phyloP scores from a whole-genome alignment of 257 asterid genomes.

The Leonotis leonurus region DNA sequence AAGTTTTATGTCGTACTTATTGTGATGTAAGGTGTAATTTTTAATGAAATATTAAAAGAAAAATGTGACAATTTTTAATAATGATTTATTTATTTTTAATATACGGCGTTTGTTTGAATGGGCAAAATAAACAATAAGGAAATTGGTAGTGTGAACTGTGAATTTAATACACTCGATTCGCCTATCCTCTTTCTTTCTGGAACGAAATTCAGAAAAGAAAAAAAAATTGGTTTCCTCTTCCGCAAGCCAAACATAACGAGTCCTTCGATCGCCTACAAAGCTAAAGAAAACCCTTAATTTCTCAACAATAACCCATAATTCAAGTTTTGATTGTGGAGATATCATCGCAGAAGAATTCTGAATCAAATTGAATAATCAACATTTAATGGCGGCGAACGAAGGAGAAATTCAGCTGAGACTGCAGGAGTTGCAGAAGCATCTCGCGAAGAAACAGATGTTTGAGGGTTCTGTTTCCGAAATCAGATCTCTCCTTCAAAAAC shows the following conservation, averaged over 20 bases:
- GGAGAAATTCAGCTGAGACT: constrained; percentile 49
- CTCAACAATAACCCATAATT: constrained; percentile 2
- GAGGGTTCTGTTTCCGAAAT: constrained; percentile 69
- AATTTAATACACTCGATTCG: too few relatives aligned
- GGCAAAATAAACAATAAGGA: too few relatives aligned
- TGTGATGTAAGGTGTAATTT: too few relatives aligned
- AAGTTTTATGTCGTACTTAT: too few relatives aligned
- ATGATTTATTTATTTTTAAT: too few relatives aligned
- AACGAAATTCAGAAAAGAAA: neutral
- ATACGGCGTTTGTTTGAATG: too few relatives aligned
- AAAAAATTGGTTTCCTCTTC: constrained; percentile 31
- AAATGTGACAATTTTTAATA: too few relatives aligned
- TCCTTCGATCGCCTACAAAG: neutral
- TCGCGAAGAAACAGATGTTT: constrained; percentile 65
- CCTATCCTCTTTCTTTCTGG: neutral
- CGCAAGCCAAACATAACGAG: constrained; percentile 22
- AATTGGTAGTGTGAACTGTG: too few relatives aligned
- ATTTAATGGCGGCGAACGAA: constrained; percentile 40
- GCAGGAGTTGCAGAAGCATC: constrained; percentile 69
- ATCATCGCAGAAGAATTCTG: neutral
- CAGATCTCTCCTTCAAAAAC: constrained; percentile 62
- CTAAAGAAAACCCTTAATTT: constrained; percentile 6
- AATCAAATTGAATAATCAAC: neutral
- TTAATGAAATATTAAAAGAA: too few relatives aligned
- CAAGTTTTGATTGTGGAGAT: neutral